Percentiles rank a stretch among this genome's conserved stretches.
Evolutionary conservation across 1,139 yeast species (phyloP).

Genomic region (Lipomyces yarrowii): DNA sequence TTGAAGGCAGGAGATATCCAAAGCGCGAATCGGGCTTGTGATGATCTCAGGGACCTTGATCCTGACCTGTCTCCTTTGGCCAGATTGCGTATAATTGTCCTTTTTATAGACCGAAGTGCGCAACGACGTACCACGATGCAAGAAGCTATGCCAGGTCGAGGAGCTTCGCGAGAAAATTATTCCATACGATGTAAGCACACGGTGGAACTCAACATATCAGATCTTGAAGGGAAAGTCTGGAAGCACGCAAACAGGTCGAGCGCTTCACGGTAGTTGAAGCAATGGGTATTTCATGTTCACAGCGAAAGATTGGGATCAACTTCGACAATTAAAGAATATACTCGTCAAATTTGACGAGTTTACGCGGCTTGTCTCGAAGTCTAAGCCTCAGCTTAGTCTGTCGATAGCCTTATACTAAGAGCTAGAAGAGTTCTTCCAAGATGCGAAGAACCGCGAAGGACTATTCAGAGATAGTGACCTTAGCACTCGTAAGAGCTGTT

Average conservation of each 20-base stretch:
- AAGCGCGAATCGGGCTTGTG: neutral
- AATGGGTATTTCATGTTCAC: neutral
- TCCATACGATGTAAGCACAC: conserved; percentile 3
- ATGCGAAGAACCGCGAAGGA: neutral
- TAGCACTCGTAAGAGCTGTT: neutral
- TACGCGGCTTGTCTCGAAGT: neutral
- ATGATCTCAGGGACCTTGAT: neutral
- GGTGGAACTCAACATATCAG: conserved; percentile 9
- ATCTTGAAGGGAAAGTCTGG: neutral
- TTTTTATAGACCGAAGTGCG: neutral
- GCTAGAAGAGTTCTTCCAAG: neutral
- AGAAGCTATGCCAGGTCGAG: neutral
- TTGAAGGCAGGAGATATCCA: neutral
- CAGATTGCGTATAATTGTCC: conserved; percentile 1
- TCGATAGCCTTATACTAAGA: neutral
- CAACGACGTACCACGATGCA: neutral
- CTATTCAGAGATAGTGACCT: neutral
- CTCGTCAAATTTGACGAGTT: neutral
- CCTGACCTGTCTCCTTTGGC: conserved; percentile 1
- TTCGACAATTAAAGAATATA: neutral
- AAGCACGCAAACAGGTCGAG: neutral
- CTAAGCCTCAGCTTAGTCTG: neutral
- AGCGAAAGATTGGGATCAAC: neutral
- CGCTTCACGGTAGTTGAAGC: neutral
- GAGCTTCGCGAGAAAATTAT: neutral